Evolutionary conservation across 208 protist species (phyloP).

Genomic region (Trypanosoma caninum): DNA sequence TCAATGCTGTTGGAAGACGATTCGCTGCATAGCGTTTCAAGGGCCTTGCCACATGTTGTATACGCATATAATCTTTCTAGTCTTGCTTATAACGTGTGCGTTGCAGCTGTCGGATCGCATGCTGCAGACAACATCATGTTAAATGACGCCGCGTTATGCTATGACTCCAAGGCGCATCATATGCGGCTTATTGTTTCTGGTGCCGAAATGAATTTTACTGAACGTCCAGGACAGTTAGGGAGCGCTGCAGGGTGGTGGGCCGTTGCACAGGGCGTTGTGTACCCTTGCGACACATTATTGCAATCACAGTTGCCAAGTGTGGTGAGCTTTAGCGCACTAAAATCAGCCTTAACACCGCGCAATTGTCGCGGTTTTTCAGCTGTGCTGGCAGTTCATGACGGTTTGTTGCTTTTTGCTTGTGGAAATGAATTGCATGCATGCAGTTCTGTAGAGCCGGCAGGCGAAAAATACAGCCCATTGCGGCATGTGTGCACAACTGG

Average conservation of each 20-base stretch:
- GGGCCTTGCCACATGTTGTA: constrained; percentile 46
- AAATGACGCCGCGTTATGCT: constrained; percentile 40
- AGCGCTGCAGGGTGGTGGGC: constrained; percentile 28
- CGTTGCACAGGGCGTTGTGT: constrained; percentile 23
- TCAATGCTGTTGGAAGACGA: constrained; percentile 3
- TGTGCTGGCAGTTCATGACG: constrained; percentile 8
- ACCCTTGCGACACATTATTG: neutral
- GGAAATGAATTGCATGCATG: constrained; percentile 38
- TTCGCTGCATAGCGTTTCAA: neutral
- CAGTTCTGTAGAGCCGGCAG: constrained; percentile 20
- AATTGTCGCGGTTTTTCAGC: constrained; percentile 23
- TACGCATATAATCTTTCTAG: constrained; percentile 59
- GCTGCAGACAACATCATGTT: constrained; percentile 22
- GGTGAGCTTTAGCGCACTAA: neutral
- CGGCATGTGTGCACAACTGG: constrained; percentile 19
- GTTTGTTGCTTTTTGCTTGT: constrained; percentile 20
- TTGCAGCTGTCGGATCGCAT: constrained; percentile 8
- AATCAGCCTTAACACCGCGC: neutral
- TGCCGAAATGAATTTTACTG: constrained; percentile 1
- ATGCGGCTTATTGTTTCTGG: constrained; percentile 42
- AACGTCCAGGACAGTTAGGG: neutral
- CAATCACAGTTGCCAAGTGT: neutral
- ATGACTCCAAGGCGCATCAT: constrained; percentile 21
- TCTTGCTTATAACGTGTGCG: constrained; percentile 24
- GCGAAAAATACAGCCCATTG: neutral